Percentiles rank a stretch among this genome's conserved stretches.
These are phyloP conservation scores for Pistacia integerrima DNA, from an alignment of 345 rosid genomes.

Conservation along the genomic window DNA sequence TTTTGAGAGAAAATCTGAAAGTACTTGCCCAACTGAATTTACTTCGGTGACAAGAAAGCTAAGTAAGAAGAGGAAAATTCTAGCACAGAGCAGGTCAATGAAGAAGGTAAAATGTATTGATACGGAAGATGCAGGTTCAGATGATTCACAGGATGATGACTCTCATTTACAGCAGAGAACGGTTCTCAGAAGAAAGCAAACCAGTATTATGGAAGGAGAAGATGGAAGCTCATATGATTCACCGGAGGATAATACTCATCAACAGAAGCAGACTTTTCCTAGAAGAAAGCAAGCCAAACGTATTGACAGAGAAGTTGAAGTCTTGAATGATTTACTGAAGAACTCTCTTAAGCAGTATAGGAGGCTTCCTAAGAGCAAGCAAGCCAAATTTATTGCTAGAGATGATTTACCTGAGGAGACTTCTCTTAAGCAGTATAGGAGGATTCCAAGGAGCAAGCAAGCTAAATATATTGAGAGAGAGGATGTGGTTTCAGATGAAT, in stretches of 20 bases:
- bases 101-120: slow-evolving; percentile 49
- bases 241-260: slow-evolving; percentile 40
- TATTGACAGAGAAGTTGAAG: slow-evolving; percentile 31
- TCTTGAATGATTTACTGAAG: slow-evolving; percentile 37
- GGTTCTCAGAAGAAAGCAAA: slow-evolving; percentile 41
- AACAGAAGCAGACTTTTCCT: slow-evolving; percentile 23
- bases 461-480: slow-evolving; percentile 38
- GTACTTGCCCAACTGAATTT: slow-evolving; percentile 33
- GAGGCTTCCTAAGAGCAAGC: slow-evolving; percentile 34
- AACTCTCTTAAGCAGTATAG: slow-evolving; percentile 28
- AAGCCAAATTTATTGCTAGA: slow-evolving; percentile 35
- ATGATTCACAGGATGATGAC: slow-evolving; percentile 51
- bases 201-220: slow-evolving; percentile 44
- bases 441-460: slow-evolving; percentile 28
- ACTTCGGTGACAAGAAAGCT: slow-evolving; percentile 46
- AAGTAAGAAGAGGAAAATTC: slow-evolving; percentile 65
- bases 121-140: slow-evolving; percentile 52
- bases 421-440: slow-evolving; percentile 28
- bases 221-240: slow-evolving; percentile 42
- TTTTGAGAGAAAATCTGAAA: slow-evolving; percentile 44
- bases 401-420: slow-evolving; percentile 50
- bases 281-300: slow-evolving; percentile 31
- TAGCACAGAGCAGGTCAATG: slow-evolving; percentile 36
- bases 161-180: slow-evolving; percentile 42
- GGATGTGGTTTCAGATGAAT: slow-evolving; percentile 56